Evolutionary conservation across 345 rosid species (phyloP), one percentile per base, ranked within the genome.

Genomic region (Aethionema arabicum): DNA sequence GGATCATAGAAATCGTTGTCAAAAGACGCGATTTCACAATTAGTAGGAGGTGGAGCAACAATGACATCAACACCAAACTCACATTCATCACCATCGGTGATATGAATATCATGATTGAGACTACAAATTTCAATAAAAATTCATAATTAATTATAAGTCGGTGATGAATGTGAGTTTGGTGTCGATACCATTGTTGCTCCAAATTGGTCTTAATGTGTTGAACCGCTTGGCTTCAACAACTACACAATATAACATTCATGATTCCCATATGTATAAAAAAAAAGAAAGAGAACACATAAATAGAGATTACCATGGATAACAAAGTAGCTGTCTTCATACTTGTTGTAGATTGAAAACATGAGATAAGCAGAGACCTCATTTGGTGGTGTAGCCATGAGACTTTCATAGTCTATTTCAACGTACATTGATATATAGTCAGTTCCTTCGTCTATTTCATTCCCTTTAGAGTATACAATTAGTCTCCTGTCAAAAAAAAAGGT

Each of bases 1-100:
- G 32, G 50, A 5, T 2, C 2, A 12, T 0, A 5, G 40, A n/a
- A 0, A 42, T 3, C 8, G 12, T 58, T 5, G 4, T 31, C 3
- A 10, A 61, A 46, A 8, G 46, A 61, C 2, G 21, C 11, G 7
- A 16, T 11, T 47, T 61, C 56, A 36, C 45, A 48, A 2, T 61
- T 47, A 21, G 5, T 36, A 21, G 13, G 27, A 4, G 54, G 45
- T 47, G 56, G 12, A 35, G 46, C 16, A 48, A 61, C 55, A 42
- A 47, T 16, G 16, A 61, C 55, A 61, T 48, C 56, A 47, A 21
- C 56, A 46, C 65, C 46, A 48, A 61, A 61, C 56, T 46, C 46
- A 46, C 55, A 47, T 14, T 58, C 39, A 30, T 58, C 63, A 41
- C 63, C 40, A n/a, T n/a, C n/a, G n/a, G n/a, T n/a, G n/a, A n/a